Conservation (phyloP, 2,329 filamentous ascomycete species). For the Fusarium subglutinans region DNA sequence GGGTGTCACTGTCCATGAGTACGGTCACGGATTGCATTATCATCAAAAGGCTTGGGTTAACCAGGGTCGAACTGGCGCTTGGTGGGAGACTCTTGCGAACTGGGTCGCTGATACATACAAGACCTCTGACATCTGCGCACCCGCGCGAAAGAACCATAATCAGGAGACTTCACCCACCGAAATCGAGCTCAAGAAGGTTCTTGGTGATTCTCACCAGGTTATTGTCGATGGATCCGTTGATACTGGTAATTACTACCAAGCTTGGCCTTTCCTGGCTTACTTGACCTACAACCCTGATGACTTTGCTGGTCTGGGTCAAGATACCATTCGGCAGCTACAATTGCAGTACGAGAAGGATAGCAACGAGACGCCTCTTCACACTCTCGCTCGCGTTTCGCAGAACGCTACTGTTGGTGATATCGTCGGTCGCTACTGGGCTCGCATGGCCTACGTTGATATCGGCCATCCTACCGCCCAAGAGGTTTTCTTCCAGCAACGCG, state of each 20-base stretch:
- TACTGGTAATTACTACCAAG: slow-evolving; percentile 60
- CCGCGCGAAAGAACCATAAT: slow-evolving; percentile 48
- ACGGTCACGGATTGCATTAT: slow-evolving; percentile 59
- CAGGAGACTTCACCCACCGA: slow-evolving; percentile 49
- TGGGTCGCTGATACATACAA: slow-evolving; percentile 60
- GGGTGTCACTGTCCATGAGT: slow-evolving; percentile 59
- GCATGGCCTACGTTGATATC: slow-evolving; percentile 63
- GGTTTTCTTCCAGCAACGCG: slow-evolving; percentile 49
- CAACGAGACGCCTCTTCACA: slow-evolving; percentile 61
- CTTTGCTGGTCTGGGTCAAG: slow-evolving; percentile 52
- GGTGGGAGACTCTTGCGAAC: slow-evolving; percentile 63
- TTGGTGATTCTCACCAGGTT: slow-evolving; percentile 58
- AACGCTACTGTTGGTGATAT: slow-evolving; percentile 50
- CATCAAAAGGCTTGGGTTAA: slow-evolving; percentile 55
- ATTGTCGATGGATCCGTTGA: slow-evolving; percentile 56
- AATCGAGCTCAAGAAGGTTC: slow-evolving; percentile 56
- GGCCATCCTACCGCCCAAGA: slow-evolving; percentile 54
- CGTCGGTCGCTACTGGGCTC: slow-evolving; percentile 61
- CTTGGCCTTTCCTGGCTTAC: slow-evolving; percentile 61
- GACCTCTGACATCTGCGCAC: slow-evolving; percentile 55
- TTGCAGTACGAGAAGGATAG: slow-evolving; percentile 54
- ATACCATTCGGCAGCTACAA: slow-evolving; percentile 55
- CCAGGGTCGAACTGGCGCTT: slow-evolving; percentile 57
- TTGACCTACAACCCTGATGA: slow-evolving; percentile 59
- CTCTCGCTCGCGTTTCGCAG: slow-evolving; percentile 51